Evolutionary conservation across 2,329 filamentous ascomycete species (phyloP), one percentile per base, ranked within the genome.

Genomic region (Botrytis aclada): DNA sequence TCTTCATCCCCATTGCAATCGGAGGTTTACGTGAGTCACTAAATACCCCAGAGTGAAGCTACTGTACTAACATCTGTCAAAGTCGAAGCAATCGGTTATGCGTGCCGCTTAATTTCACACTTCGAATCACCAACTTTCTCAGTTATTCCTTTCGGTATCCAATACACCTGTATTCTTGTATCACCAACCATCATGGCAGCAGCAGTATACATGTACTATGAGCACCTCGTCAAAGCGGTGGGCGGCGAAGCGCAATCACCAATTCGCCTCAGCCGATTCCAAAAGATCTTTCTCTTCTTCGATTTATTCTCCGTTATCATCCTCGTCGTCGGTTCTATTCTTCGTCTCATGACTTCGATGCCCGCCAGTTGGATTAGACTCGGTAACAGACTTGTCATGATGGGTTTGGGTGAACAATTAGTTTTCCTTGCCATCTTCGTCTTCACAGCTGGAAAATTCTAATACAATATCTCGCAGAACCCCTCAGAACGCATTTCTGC

Each of bases 41-140:
- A 6, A 10, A n/a, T 29, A 37, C 14, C 32, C 9, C 14, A 51
- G n/a, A 51, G 20, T 32, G 32, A 47, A 45, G 32, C 8, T n/a
- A 8, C 14, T 34, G 12, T 62, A 29, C 69, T 70, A 37, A 70
- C 16, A 60, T 62, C 6, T 5, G 18, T 37, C 18, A 5, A 47
- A 70, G 69, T 70, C 29, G 69, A 70, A 62, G 32, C 39, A n/a
- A 70, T 70, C n/a, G 69, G 69, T 62, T 70, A 43, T 41, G 56
- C 18, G 39, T 62, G 69, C 54, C 54, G 69, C 10, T 14, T 45
- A 16, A 51, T 70, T 25, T 70, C 69, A 45, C 56, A 61, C 32
- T 45, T 37, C 32, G 69, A 70, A 39, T 29, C 69, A 43, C 69
- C 69, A 70, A 60, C 29, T 8, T 70, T 62, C 41, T 63, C 69